A percentile compares a stretch with the other conserved stretches of the same genome.
Evolutionary conservation across 345 rosid genomes (phyloP).

Genomic region (Populus nigra): DNA sequence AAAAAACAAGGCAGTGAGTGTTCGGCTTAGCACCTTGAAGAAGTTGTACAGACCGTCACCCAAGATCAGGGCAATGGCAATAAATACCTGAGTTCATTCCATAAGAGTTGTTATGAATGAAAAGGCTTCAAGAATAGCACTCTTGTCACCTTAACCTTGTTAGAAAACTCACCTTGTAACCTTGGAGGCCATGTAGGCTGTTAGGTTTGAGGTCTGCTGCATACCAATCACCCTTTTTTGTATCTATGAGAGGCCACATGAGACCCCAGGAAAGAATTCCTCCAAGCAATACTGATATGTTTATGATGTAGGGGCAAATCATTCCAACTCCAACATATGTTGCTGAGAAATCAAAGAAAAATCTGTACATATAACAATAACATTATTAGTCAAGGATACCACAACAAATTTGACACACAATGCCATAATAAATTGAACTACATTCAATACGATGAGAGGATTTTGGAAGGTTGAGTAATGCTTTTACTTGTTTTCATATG

Average conservation of each 20-base stretch:
- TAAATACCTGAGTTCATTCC: background rate
- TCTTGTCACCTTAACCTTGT: background rate
- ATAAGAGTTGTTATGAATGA: background rate
- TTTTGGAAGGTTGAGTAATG: background rate
- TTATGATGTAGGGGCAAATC: constrained; percentile 71
- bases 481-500: constrained; percentile 21
- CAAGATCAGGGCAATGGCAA: background rate
- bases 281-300: constrained; percentile 61
- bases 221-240: constrained; percentile 57
- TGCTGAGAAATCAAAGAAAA: constrained; percentile 68
- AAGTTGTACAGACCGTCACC: background rate
- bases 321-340: constrained; percentile 83
- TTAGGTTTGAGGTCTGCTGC: constrained; percentile 29
- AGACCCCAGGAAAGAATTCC: constrained; percentile 73
- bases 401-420: background rate
- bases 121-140: background rate
- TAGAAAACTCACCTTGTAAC: background rate
- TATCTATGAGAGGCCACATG: constrained; percentile 74
- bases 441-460: background rate
- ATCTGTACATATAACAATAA: constrained; percentile 11
- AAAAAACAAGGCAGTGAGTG: background rate
- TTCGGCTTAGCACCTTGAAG: background rate
- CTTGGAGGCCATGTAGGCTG: constrained; percentile 12
- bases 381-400: background rate
- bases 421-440: background rate